These are phyloP conservation scores for Trebouxia sp. DNA, from an alignment of 139 green algal genomes.

Conservation along the genomic window DNA sequence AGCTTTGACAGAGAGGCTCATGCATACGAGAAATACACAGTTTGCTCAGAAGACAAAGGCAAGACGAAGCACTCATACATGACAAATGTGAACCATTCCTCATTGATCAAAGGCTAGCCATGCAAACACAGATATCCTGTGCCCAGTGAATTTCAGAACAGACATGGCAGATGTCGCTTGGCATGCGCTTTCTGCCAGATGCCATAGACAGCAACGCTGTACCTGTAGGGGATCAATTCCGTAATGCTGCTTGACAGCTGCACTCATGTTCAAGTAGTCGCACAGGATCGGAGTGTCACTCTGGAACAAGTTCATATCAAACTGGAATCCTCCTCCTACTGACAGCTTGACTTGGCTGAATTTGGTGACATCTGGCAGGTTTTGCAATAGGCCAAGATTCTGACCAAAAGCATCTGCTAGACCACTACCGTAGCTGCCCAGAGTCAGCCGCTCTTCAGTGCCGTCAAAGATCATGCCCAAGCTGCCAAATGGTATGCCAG, in stretches of 20 bases:
- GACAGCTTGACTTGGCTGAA: not conserved
- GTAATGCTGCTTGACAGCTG: not conserved
- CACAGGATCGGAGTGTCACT: not conserved
- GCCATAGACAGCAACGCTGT: no score
- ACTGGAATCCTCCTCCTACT: constrained; percentile 1
- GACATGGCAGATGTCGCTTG: no score
- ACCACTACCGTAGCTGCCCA: not conserved
- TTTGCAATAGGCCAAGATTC: not conserved
- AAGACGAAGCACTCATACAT: no score
- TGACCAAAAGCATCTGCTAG: not conserved
- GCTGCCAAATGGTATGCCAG: not conserved
- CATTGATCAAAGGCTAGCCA: no score
- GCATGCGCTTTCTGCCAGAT: no score
- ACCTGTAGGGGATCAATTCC: not conserved
- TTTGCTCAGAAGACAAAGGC: no score
- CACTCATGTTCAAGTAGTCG: not conserved
- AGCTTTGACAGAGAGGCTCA: no score
- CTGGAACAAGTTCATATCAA: constrained; percentile 13
- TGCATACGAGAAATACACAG: no score
- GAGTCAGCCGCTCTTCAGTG: not conserved
- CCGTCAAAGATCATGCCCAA: constrained; percentile 11
- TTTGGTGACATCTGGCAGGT: not conserved
- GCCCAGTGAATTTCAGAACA: no score
- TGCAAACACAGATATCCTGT: no score
- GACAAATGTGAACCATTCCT: no score